phyloP scores from a whole-genome alignment of 441 rosid genomes.

The Mallotus repandus region DNA sequence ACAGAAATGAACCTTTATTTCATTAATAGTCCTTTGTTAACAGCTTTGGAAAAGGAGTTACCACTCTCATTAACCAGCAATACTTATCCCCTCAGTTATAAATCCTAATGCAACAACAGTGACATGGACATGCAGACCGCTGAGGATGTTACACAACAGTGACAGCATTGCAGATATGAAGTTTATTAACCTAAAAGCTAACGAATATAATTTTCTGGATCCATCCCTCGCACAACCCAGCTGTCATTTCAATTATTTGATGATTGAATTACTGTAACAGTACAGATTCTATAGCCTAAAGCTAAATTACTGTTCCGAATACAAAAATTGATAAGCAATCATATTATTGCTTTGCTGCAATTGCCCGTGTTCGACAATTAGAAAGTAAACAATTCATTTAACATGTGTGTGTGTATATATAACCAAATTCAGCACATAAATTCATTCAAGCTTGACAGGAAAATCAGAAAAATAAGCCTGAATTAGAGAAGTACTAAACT shows the following conservation, averaged over 20 bases:
- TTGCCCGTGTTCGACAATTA: neutral
- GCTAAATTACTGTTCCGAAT: too few species aligned
- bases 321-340: neutral
- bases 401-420: neutral
- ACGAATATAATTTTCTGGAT: too few species aligned
- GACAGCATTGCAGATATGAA: neutral
- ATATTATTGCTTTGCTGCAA: neutral
- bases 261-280: too few species aligned
- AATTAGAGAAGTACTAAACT: neutral
- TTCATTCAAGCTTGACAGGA: neutral
- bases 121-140: neutral
- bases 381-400: neutral
- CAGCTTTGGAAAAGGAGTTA: neutral
- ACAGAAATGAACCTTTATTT: neutral
- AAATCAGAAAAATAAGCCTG: neutral
- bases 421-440: too few species aligned
- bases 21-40: neutral
- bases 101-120: neutral
- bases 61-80: neutral
- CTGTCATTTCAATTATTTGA: too few species aligned
- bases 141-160: neutral
- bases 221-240: too few species aligned
- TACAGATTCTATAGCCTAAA: too few species aligned
- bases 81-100: neutral
- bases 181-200: neutral